A percentile compares a stretch with the other conserved stretches of the same genome.
These are phyloP conservation scores for Dipodascopsis tothii DNA, from an alignment of 805 yeast species.

Conservation along the genomic window DNA sequence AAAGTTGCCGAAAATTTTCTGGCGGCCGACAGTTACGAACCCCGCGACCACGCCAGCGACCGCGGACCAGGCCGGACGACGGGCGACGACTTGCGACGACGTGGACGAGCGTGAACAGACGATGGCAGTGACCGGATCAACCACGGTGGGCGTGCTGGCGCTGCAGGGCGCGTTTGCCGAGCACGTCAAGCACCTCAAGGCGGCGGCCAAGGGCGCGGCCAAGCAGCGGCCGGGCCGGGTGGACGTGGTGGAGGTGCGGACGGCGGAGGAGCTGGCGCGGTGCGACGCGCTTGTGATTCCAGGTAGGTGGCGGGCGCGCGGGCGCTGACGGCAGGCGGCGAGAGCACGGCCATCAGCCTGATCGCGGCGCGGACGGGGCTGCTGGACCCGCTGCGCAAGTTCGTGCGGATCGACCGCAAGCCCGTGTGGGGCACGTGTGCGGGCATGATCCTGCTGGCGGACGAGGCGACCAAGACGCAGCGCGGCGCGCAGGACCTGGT, in stretches of 20 bases:
- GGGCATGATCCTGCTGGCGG: constrained; percentile 62
- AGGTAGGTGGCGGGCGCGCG: constrained; percentile 31
- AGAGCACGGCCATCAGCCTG: constrained; percentile 60
- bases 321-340: constrained; percentile 41
- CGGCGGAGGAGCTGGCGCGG: constrained; percentile 40
- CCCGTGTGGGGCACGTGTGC: constrained; percentile 87
- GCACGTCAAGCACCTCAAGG: constrained; percentile 47
- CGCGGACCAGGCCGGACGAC: too few species aligned
- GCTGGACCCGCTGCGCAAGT: constrained; percentile 46
- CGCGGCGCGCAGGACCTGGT: constrained; percentile 46
- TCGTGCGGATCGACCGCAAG: constrained; percentile 39
- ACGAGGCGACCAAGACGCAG: constrained; percentile 41
- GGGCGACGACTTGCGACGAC: too few species aligned
- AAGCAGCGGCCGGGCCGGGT: constrained; percentile 29
- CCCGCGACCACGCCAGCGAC: too few species aligned
- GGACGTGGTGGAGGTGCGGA: constrained; percentile 44
- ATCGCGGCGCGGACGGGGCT: constrained; percentile 60
- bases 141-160: constrained; percentile 59
- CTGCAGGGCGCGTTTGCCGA: constrained; percentile 75
- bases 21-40: too few species aligned
- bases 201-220: constrained; percentile 24
- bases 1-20: too few species aligned
- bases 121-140: too few species aligned
- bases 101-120: too few species aligned
- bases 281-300: constrained; percentile 64